Evolutionary conservation across 2,329 filamentous ascomycete species (phyloP).

Genomic region (Massarina eburnea): DNA sequence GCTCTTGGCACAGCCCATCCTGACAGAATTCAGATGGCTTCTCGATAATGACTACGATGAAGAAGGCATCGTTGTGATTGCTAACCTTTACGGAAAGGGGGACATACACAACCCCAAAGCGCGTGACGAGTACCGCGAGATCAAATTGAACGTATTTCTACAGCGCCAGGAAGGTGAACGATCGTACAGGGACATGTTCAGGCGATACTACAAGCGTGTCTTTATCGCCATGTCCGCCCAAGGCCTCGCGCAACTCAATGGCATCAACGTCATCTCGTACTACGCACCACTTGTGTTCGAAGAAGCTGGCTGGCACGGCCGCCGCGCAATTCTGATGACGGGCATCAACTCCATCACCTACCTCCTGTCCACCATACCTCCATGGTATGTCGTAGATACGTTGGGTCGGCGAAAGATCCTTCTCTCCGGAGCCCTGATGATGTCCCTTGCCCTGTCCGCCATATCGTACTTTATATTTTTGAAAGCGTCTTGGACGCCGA

Average conservation of each 20-base stretch:
- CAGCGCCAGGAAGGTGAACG: slow-evolving; percentile 94
- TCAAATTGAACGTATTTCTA: slow-evolving; percentile 96
- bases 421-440: slow-evolving; percentile 83
- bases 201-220: slow-evolving; percentile 84
- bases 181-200: slow-evolving; percentile 92
- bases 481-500: slow-evolving; percentile 75
- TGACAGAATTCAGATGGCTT: slow-evolving; percentile 70
- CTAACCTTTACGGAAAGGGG: slow-evolving; percentile 92
- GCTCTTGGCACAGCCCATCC: slow-evolving; percentile 7
- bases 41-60: slow-evolving; percentile 97
- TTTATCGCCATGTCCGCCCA: slow-evolving; percentile 99
- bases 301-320: slow-evolving; percentile 91
- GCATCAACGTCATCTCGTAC: slow-evolving; percentile 99
- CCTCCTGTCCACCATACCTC: slow-evolving; percentile 86
- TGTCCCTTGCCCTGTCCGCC: slow-evolving; percentile 82
- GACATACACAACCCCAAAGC: slow-evolving; percentile 94
- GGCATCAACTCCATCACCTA: slow-evolving; percentile 94
- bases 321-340: slow-evolving; percentile 92
- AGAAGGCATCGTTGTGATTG: slow-evolving; percentile 97
- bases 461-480: slow-evolving; percentile 97
- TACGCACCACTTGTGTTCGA: slow-evolving; percentile 97
- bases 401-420: slow-evolving; percentile 90
- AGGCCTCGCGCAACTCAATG: slow-evolving; percentile 92
- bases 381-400: slow-evolving; percentile 94
- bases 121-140: slow-evolving; percentile 94